phyloP scores from a whole-genome alignment of 2,329 filamentous ascomycete genomes.

The Davidsoniella eucalypti region DNA sequence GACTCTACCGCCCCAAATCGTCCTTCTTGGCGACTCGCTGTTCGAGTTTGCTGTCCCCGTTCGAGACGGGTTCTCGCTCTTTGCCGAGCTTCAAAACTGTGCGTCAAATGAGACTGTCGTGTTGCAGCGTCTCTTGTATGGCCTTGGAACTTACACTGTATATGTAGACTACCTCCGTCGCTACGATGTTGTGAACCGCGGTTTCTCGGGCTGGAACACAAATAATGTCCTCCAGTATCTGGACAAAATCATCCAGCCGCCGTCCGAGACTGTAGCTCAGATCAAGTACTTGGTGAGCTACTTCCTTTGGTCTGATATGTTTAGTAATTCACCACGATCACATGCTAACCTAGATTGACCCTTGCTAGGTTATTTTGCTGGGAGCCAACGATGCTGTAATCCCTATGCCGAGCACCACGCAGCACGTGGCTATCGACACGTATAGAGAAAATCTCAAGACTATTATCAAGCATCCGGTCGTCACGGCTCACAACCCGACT shows the following conservation, averaged over 20 bases:
- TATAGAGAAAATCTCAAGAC: constrained; percentile 57
- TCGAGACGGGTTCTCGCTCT: constrained; percentile 55
- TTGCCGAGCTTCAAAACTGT: constrained; percentile 55
- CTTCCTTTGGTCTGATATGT: not conserved
- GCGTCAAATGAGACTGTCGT: constrained; percentile 17
- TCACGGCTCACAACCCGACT: constrained; percentile 52
- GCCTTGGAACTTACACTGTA: not conserved
- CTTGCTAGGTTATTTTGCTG: constrained; percentile 52
- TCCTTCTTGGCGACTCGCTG: constrained; percentile 85
- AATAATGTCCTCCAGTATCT: constrained; percentile 54
- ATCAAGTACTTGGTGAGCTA: constrained; percentile 49
- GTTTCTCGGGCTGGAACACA: constrained; percentile 76
- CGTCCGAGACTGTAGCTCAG: constrained; percentile 36
- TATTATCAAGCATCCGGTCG: constrained; percentile 55
- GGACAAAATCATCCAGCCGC: constrained; percentile 53
- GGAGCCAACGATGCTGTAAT: constrained; percentile 82
- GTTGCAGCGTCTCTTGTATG: no score
- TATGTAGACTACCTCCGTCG: constrained; percentile 54
- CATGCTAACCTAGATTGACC: not conserved
- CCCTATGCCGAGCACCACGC: constrained; percentile 41
- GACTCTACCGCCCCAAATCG: constrained; percentile 42
- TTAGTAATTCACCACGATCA: not conserved
- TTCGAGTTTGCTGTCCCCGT: constrained; percentile 51
- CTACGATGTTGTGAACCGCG: constrained; percentile 76
- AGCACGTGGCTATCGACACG: constrained; percentile 61